Conservation (phyloP, 176 grass and related monocot genomes). For the Pharus latifolius region DNA sequence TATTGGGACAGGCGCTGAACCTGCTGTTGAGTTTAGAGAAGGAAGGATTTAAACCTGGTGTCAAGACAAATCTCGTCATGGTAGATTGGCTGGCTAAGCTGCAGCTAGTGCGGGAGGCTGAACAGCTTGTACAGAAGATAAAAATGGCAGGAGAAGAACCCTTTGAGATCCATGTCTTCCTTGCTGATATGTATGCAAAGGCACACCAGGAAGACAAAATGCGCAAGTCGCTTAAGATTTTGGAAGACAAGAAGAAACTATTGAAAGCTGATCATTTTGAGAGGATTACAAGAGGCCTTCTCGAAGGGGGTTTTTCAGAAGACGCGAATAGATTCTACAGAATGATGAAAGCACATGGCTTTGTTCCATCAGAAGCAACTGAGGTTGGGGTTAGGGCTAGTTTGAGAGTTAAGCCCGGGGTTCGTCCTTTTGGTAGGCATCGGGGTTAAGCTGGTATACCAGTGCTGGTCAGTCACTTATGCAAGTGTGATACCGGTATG, state of each 20-base stretch:
- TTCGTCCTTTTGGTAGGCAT: background rate
- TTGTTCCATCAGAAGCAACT: slow-evolving; percentile 27
- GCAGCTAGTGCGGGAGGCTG: slow-evolving; percentile 64
- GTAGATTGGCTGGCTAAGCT: slow-evolving; percentile 67
- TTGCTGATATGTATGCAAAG: slow-evolving; percentile 68
- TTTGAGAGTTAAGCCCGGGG: background rate
- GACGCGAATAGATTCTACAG: slow-evolving; percentile 59
- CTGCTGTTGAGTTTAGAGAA: slow-evolving; percentile 70
- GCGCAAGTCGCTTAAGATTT: slow-evolving; percentile 60
- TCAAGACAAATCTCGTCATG: slow-evolving; percentile 43
- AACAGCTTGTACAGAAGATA: slow-evolving; percentile 44
- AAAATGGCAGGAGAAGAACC: slow-evolving; percentile 43
- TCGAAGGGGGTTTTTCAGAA: slow-evolving; percentile 36
- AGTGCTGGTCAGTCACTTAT: background rate
- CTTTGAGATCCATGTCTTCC: slow-evolving; percentile 64
- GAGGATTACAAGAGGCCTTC: slow-evolving; percentile 50
- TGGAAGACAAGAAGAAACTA: slow-evolving; percentile 56
- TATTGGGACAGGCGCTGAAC: slow-evolving; percentile 53
- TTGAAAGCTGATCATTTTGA: slow-evolving; percentile 64
- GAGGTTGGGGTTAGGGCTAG: slow-evolving; percentile 17
- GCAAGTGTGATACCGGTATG: background rate
- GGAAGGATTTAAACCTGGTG: slow-evolving; percentile 50
- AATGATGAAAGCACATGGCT: slow-evolving; percentile 54
- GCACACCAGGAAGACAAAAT: slow-evolving; percentile 36
- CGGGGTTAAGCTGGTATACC: background rate